Conservation (phyloP, 2,329 filamentous ascomycete species). For the Chaetomium strumarium region DNA sequence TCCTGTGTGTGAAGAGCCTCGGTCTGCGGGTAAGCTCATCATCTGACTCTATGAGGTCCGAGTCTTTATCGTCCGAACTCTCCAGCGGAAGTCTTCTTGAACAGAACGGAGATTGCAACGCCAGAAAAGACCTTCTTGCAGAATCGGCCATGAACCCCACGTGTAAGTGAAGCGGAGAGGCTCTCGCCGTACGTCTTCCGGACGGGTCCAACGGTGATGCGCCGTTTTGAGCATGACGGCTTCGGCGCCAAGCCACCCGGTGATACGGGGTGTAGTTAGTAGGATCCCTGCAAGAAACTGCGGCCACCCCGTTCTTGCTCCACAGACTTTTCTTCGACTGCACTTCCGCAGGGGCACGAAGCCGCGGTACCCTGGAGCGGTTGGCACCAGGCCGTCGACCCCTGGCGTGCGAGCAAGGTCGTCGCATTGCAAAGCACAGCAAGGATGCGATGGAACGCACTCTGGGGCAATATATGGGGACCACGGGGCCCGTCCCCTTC, state of each 20-base stretch:
- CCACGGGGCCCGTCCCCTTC: conserved; percentile 14
- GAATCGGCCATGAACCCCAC: not conserved
- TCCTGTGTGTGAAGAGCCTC: not conserved
- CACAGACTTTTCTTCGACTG: conserved; percentile 16
- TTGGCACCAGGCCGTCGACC: conserved; percentile 13
- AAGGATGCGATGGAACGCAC: conserved; percentile 19
- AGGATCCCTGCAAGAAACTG: conserved; percentile 6
- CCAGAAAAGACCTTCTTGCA: not conserved
- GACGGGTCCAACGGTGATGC: conserved; percentile 5
- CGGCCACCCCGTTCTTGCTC: conserved; percentile 14
- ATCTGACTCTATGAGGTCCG: too few relatives aligned
- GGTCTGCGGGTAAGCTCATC: not conserved
- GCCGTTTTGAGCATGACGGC: conserved; percentile 10
- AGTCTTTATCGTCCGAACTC: not conserved
- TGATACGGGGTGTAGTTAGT: conserved; percentile 19
- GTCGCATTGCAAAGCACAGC: conserved; percentile 17
- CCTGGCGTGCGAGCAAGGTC: conserved; percentile 2
- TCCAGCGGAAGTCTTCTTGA: not conserved
- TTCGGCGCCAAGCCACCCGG: conserved; percentile 11
- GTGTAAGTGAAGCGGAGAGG: conserved; percentile 2
- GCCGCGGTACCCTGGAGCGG: conserved; percentile 14
- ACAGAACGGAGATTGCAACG: not conserved
- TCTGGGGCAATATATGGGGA: conserved; percentile 19
- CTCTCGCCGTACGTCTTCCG: conserved; percentile 5
- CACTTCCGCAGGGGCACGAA: conserved; percentile 9